phyloP scores from a whole-genome alignment of 108 stramenopile genomes.

The Nitzschia putrida region DNA sequence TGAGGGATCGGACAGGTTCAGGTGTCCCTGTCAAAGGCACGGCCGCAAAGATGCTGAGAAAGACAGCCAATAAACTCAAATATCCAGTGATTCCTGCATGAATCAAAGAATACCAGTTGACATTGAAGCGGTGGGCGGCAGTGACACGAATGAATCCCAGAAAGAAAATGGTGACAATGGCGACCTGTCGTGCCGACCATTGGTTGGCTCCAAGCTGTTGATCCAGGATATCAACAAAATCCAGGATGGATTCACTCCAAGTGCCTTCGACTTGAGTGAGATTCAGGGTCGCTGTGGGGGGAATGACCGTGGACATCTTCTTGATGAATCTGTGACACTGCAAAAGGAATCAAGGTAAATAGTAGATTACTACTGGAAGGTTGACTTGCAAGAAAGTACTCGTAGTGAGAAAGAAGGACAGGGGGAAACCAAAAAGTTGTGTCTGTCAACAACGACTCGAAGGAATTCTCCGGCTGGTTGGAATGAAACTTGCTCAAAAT shows the following conservation, averaged over 20 bases:
- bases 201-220: slow-evolving; percentile 19
- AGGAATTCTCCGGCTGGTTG: too few species aligned
- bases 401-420: too few species aligned
- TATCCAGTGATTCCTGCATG: slow-evolving; percentile 48
- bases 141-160: slow-evolving; percentile 18
- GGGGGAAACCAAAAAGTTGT: too few species aligned
- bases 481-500: too few species aligned
- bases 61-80: slow-evolving; percentile 40
- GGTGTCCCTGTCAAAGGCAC: slow-evolving; percentile 45
- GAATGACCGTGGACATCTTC: not conserved
- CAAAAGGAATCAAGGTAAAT: too few species aligned
- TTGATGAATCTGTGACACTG: too few species aligned
- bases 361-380: too few species aligned
- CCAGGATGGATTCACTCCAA: slow-evolving; percentile 6
- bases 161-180: slow-evolving; percentile 13
- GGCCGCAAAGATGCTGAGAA: slow-evolving; percentile 40
- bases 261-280: slow-evolving; percentile 13
- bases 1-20: slow-evolving; percentile 47
- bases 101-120: slow-evolving; percentile 56
- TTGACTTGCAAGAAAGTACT: too few species aligned
- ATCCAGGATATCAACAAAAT: slow-evolving; percentile 23
- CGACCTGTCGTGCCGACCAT: slow-evolving; percentile 37
- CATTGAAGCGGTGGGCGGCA: slow-evolving; percentile 15
- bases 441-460: too few species aligned
- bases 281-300: slow-evolving; percentile 9